Percentiles rank a stretch among this genome's conserved stretches.
Conservation (phyloP, 306 rosid species). For the Prunus fruticosa region DNA sequence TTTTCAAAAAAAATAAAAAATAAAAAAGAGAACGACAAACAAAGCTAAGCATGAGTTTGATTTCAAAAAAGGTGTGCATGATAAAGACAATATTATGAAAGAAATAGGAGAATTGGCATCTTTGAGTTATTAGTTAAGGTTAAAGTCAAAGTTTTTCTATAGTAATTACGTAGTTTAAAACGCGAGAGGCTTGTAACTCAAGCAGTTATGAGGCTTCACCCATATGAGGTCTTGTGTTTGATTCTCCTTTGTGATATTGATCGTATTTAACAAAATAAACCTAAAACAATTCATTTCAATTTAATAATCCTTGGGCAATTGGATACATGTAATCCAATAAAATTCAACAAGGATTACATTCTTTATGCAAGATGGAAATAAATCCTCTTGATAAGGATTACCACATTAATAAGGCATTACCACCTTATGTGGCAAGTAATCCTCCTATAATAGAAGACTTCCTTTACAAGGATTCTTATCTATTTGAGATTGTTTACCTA, state of each 20-base stretch:
- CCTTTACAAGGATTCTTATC: not conserved
- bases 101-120: not conserved
- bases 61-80: too few relatives aligned
- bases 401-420: not conserved
- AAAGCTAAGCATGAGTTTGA: too few relatives aligned
- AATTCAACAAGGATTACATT: not conserved
- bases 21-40: too few relatives aligned
- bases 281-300: not conserved
- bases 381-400: not conserved
- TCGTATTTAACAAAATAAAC: not conserved
- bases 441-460: not conserved
- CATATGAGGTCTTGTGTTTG: not conserved
- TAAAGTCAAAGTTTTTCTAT: not conserved
- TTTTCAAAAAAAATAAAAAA: too few relatives aligned
- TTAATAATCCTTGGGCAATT: not conserved
- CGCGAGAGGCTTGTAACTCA: not conserved
- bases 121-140: not conserved
- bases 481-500: not conserved
- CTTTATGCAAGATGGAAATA: not conserved
- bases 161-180: not conserved
- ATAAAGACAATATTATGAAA: not conserved
- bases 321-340: not conserved
- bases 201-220: not conserved
- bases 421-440: not conserved
- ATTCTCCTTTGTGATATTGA: not conserved